A percentile compares a stretch with the other conserved stretches of the same genome.
phyloP scores from a whole-genome alignment of 129 eudicot species.

The Escallonia herrerae region DNA sequence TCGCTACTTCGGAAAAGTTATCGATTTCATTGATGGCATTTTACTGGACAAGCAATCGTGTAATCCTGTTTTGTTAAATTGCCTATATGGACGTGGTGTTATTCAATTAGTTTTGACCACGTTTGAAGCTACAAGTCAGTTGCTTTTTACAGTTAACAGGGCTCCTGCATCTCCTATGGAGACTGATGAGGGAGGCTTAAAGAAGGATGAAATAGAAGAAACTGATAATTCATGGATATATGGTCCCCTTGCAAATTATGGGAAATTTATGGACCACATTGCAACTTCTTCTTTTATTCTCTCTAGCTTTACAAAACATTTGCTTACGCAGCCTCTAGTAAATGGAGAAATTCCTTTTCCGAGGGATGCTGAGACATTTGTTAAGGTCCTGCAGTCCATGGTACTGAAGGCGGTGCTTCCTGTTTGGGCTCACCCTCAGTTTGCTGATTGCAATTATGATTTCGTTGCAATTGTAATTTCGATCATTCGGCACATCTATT shows the following conservation, averaged over 20 bases:
- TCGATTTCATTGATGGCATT: constrained; percentile 75
- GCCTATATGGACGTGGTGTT: constrained; percentile 80
- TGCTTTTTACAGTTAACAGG: constrained; percentile 69
- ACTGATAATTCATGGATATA: constrained; percentile 62
- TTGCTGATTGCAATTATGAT: constrained; percentile 70
- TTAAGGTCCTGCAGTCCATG: constrained; percentile 78
- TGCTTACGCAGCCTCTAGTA: constrained; percentile 75
- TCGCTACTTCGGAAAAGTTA: constrained; percentile 83
- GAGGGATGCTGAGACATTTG: constrained; percentile 83
- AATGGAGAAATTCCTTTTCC: constrained; percentile 70
- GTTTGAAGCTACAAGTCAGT: constrained; percentile 90
- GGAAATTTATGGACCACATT: constrained; percentile 85
- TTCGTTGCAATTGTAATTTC: constrained; percentile 62
- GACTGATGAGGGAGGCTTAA: constrained; percentile 65
- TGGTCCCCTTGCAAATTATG: constrained; percentile 85
- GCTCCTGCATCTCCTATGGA: constrained; percentile 96
- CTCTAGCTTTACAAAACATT: constrained; percentile 81
- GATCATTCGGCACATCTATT: constrained; percentile 71
- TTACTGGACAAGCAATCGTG: constrained; percentile 78
- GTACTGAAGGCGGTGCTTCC: constrained; percentile 84
- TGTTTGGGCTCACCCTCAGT: constrained; percentile 77
- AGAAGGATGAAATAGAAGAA: constrained; percentile 46
- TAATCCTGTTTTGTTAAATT: constrained; percentile 76
- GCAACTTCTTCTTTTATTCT: constrained; percentile 81
- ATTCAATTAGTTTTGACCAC: constrained; percentile 80